Base-by-base conservation (phyloP, 2,329 filamentous ascomycete species). In the Ophiocordyceps camponoti-saundersi region DNA sequence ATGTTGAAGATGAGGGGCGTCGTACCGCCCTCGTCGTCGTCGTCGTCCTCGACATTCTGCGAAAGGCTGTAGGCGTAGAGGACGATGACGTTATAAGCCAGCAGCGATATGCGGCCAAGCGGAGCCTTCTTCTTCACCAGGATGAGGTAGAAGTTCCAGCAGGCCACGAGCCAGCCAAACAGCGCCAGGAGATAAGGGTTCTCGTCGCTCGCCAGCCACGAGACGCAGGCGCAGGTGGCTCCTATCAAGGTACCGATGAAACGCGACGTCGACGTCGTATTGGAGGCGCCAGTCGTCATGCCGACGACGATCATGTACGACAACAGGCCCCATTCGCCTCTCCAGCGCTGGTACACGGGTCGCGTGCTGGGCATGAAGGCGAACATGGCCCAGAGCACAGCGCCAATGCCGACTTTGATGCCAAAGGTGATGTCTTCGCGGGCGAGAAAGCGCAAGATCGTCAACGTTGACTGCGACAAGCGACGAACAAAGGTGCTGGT, bases 281-380 rank as follows among this genome's bases (percentile, higher is more conserved):
- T 98, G 22, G 88, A 86, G 8, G 92, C 88, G 26, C 92, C 92
- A 21, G 95, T 90, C 0, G 90, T 98, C 88, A 95, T 96, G 36
- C 85, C 88, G 59, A 89, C 94, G 22, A 98, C 92, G 58, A 96
- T 80, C 90, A 96, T 96, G 68, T 95, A 96, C 0, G 88, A 95
- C 47, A 98, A 64, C 2, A 98, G 71, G 21, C 92, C 92, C 92
- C 92, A 98, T 70, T 98, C 92, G 29, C 90, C 90, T 60, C 90
- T 75, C 87, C 89, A 96, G 56, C 82, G 82, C 46, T 79, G 73
- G 60, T 95, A 98, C 20, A 83, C 73, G 0, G 85, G 84, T 46
- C 88, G 72, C 2, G 88, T 94, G 10, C 73, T 67, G 1, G 80
- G 75, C 32, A 95, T 74, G 57, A 95, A 98, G 2, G 92, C 82